A percentile compares a stretch with the other conserved stretches of the same genome.
Evolutionary conservation across 257 asterid species (phyloP).

Genomic region (Cinchona pubescens): DNA sequence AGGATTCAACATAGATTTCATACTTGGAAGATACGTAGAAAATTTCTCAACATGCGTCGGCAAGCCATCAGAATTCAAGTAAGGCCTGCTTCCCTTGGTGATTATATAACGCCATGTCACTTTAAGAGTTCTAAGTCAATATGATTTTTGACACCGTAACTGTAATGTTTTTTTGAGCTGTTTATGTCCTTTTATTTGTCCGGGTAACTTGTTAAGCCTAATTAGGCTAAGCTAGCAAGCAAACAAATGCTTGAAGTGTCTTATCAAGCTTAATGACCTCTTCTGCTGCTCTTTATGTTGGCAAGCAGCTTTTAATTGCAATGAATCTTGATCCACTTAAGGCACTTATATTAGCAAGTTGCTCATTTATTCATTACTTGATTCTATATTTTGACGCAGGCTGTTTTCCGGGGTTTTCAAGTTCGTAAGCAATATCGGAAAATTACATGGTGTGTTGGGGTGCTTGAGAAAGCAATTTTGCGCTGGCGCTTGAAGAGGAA

Average conservation of each 20-base stretch:
- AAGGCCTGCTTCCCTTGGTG: conserved; percentile 19
- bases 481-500: conserved; percentile 95
- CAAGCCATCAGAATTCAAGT: conserved; percentile 87
- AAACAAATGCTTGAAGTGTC: background rate
- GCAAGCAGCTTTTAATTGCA: background rate
- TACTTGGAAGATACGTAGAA: conserved; percentile 81
- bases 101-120: background rate
- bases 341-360: background rate
- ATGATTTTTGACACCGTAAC: background rate
- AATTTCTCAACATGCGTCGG: conserved; percentile 78
- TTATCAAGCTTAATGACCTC: background rate
- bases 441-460: conserved; percentile 87
- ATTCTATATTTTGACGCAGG: conserved; percentile 41
- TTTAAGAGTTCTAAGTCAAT: background rate
- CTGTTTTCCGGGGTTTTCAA: conserved; percentile 79
- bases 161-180: background rate
- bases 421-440: conserved; percentile 72
- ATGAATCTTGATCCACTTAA: background rate
- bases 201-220: background rate
- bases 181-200: background rate
- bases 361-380: background rate
- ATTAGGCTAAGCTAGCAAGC: background rate
- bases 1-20: conserved; percentile 84
- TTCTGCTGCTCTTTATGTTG: conserved; percentile 1
- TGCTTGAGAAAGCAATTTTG: conserved; percentile 82